These are phyloP conservation scores for Alliaria petiolata DNA, from an alignment of 345 rosid species.

Conservation along the genomic window DNA sequence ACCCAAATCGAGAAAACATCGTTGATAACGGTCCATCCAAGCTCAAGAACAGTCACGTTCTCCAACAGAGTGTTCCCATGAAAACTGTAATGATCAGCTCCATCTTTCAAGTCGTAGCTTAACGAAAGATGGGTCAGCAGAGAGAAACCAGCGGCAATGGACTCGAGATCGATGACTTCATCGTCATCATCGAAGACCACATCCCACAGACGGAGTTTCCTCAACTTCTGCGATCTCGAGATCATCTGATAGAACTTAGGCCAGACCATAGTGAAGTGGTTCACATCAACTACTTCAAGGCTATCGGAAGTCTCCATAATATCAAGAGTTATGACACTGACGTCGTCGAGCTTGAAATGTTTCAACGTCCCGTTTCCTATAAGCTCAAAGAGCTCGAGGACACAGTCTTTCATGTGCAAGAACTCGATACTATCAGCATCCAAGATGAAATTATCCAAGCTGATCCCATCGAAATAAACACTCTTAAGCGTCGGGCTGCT, in stretches of 20 bases:
- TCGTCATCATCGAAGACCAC: constrained; percentile 63
- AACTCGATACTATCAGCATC: constrained; percentile 79
- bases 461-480: constrained; percentile 58
- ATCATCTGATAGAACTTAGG: constrained; percentile 76
- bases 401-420: constrained; percentile 74
- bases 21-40: constrained; percentile 64
- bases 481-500: constrained; percentile 57
- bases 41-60: constrained; percentile 63
- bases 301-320: constrained; percentile 60
- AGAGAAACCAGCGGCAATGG: constrained; percentile 61
- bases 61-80: constrained; percentile 54
- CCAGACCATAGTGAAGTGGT: constrained; percentile 67
- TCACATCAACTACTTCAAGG: constrained; percentile 70
- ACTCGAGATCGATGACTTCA: constrained; percentile 62
- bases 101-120: constrained; percentile 61
- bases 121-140: constrained; percentile 66
- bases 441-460: constrained; percentile 70
- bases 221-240: constrained; percentile 62
- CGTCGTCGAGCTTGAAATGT: constrained; percentile 73
- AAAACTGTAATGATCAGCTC: constrained; percentile 53
- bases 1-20: constrained; percentile 67
- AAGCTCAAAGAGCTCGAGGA: constrained; percentile 68
- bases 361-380: constrained; percentile 72
- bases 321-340: constrained; percentile 63
- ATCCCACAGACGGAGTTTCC: constrained; percentile 79